Evolutionary conservation across 2,329 filamentous ascomycete genomes (phyloP).

Genomic region (Pseudocercospora crystallina): DNA sequence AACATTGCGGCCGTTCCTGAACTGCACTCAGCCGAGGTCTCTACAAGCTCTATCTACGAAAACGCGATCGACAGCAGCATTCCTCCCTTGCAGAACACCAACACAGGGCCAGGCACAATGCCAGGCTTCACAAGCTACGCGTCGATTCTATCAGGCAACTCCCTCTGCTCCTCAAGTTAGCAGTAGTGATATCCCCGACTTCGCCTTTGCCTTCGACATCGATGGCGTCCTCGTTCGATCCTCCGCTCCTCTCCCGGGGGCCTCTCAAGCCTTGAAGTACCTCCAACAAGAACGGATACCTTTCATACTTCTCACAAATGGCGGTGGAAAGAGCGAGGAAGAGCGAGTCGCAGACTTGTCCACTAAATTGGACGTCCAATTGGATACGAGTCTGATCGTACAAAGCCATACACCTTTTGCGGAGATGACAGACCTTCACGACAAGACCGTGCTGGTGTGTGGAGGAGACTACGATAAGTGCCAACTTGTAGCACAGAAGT

Average conservation of each 20-base stretch:
- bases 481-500: conserved; percentile 68
- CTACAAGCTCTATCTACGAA: no score
- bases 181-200: conserved; percentile 39
- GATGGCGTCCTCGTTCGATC: conserved; percentile 93
- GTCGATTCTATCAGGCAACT: conserved; percentile 22
- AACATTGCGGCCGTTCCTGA: background rate
- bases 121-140: conserved; percentile 1
- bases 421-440: conserved; percentile 62
- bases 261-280: conserved; percentile 68
- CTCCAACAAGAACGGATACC: conserved; percentile 76
- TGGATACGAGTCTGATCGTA: conserved; percentile 71
- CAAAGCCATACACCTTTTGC: conserved; percentile 91
- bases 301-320: conserved; percentile 94
- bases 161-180: conserved; percentile 10
- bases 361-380: conserved; percentile 61
- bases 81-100: background rate
- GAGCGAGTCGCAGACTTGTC: conserved; percentile 71
- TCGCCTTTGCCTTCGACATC: conserved; percentile 66
- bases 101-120: background rate
- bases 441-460: conserved; percentile 52
- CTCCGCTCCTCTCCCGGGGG: conserved; percentile 74
- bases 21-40: background rate
- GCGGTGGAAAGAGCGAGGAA: conserved; percentile 79
- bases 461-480: conserved; percentile 57
- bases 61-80: background rate